Base-by-base conservation (phyloP, 306 rosid species). In the Aeschynomene evenia region DNA sequence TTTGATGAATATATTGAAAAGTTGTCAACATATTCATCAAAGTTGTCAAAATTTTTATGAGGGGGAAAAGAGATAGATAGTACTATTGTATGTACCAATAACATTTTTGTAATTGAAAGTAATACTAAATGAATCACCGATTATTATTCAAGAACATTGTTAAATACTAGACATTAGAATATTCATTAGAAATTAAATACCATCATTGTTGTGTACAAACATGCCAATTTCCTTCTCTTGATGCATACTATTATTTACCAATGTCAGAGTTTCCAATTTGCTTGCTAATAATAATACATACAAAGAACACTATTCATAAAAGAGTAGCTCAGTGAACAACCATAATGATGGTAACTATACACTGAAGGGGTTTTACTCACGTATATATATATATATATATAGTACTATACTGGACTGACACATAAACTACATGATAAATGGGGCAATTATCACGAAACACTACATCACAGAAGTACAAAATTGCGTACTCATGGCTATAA, bases 391-490 rank as follows among this genome's bases (percentile, higher is more conserved):
- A 39, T 31, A n/a, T n/a, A n/a, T n/a, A n/a, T n/a, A n/a, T n/a
- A n/a, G n/a, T 43, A 68, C 80, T 66, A 49, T 61, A 55, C 58
- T 21, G 75, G 63, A 28, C 31, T 28, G 31, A 28, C n/a, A 64
- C 60, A 74, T 15, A 1, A 54, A 56, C 68, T 70, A 71, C 72
- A 70, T 15, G 68, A 66, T 52, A 64, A 67, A 43, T 75, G 74
- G 43, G 36, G 36, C 37, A 61, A 53, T 46, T 71, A 48, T 48
- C 74, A 49, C 67, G 53, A 63, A 23, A 70, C 69, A 62, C 82
- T 82, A 83, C 82, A 83, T 52, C 81, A 87, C 85, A 75, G 66
- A 45, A 74, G 75, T 86, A 77, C 91, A 88, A 88, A 90, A 87
- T 82, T 84, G 81, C 81, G 69, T 71, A 64, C 29, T 13, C 46